Evolutionary conservation across 352 stramenopile species (phyloP), one percentile per base, ranked within the genome.

Genomic region (Globisporangium heterothallicum): DNA sequence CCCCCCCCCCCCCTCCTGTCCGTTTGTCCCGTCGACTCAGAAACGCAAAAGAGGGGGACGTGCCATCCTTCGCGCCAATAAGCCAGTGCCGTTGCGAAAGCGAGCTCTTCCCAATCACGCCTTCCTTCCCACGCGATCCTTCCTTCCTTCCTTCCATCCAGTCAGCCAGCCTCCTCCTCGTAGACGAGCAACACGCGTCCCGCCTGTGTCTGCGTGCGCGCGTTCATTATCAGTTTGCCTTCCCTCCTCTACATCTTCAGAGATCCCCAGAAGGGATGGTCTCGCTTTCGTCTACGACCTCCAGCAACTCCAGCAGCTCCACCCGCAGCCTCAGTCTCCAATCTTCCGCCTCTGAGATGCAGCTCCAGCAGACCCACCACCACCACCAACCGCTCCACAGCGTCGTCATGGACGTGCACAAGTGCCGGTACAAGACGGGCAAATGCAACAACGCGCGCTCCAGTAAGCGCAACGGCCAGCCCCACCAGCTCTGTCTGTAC

Each of bases 341-440:
- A 38, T 38, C n/a, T 38, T 2, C 32, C 32, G n/a, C 32, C 12
- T 38, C 10, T 16, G 32, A 38, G 12, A 16, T 10, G 12, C 14
- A 18, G 10, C 32, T 16, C 32, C 32, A 38, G 32, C 32, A 38
- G 32, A 10, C n/a, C 32, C 32, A 38, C 8, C 32, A 16, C 32
- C 12, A 10, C 1, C 32, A 10, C 32, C 12, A 10, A 38, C 32
- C 14, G 32, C 12, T 38, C 32, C 32, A 2, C 4, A 19, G 18
- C 8, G 18, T 3, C 8, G 19, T 38, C 56, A 70, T 69, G n/a
- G 52, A 59, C 18, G 32, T 36, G n/a, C 30, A 41, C 26, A 44
- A 45, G 49, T 94, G 84, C 68, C 69, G 81, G 42, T 94, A 94
- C 77, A 91, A 92, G 68, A 94, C 84, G 7, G 84, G 84, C 61